A percentile compares a stretch with the other conserved stretches of the same genome.
Evolutionary conservation across 257 asterid genomes (phyloP).

Genomic region (Cordia subcordata): DNA sequence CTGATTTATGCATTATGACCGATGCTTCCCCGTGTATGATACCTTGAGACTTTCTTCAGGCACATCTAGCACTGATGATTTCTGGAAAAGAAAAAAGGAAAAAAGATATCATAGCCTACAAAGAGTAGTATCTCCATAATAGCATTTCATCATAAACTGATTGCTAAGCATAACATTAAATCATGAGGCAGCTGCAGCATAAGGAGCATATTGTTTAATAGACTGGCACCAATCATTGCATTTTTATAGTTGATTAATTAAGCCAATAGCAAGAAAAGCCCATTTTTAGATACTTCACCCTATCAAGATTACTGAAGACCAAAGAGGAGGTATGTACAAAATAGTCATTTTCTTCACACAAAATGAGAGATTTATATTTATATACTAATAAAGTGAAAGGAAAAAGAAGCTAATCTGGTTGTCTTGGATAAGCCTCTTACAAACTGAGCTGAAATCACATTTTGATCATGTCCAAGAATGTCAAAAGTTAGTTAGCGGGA

Average conservation of each 20-base stretch:
- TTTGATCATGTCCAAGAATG: too few relatives aligned
- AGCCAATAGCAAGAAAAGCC: neutral
- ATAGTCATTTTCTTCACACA: neutral
- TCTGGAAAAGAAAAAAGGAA: conserved; percentile 64
- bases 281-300: neutral
- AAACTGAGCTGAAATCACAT: too few relatives aligned
- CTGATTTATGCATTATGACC: conserved; percentile 1
- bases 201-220: neutral
- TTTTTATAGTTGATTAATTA: too few relatives aligned
- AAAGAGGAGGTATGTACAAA: neutral
- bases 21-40: too few relatives aligned
- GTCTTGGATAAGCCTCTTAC: too few relatives aligned
- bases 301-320: neutral
- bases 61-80: conserved; percentile 73
- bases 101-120: conserved; percentile 20
- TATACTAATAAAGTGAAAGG: neutral
- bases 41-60: conserved; percentile 91
- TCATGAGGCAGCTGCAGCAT: neutral
- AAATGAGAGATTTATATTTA: neutral
- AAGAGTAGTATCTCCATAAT: conserved; percentile 9
- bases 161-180: neutral
- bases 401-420: neutral
- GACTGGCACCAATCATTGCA: neutral
- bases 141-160: neutral
- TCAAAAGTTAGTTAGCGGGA: too few relatives aligned